Evolutionary conservation across 352 stramenopile genomes (phyloP).

Genomic region (Blastocystis sp.): DNA sequence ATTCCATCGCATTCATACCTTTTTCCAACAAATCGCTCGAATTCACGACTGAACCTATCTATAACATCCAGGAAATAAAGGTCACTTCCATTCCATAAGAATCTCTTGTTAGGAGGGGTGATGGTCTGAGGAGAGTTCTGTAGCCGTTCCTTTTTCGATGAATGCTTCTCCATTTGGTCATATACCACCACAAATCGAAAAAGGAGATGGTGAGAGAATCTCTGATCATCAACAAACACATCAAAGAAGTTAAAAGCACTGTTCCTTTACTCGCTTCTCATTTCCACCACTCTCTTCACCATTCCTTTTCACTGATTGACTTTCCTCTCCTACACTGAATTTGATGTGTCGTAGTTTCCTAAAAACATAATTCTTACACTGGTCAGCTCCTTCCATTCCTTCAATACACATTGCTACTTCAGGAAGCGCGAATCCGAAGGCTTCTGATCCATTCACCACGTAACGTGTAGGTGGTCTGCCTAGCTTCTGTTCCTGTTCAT

Average conservation of each 20-base stretch:
- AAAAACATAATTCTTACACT: conserved; percentile 48
- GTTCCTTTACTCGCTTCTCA: not conserved
- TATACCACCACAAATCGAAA: not conserved
- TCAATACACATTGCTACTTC: conserved; percentile 56
- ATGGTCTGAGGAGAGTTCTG: not conserved
- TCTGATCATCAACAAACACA: not conserved
- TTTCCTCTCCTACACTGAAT: not conserved
- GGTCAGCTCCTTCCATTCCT: conserved; percentile 22
- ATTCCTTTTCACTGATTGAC: not conserved
- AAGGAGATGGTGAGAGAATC: not conserved
- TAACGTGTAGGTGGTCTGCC: not conserved
- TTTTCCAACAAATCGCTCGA: not conserved
- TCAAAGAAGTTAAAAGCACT: not conserved
- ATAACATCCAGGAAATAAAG: not conserved
- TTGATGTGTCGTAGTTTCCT: not conserved
- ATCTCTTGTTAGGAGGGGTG: not conserved
- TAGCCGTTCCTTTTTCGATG: not conserved
- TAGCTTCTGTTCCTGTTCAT: conserved; percentile 26
- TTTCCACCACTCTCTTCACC: not conserved
- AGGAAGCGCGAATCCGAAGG: conserved; percentile 47
- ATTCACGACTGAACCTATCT: not conserved
- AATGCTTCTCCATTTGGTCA: not conserved
- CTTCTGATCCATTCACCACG: conserved; percentile 43
- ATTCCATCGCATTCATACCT: not conserved
- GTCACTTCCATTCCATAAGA: not conserved